These are phyloP conservation scores for Daedalea quercina DNA, from an alignment of 768 basidiomycete species.

Conservation along the genomic window DNA sequence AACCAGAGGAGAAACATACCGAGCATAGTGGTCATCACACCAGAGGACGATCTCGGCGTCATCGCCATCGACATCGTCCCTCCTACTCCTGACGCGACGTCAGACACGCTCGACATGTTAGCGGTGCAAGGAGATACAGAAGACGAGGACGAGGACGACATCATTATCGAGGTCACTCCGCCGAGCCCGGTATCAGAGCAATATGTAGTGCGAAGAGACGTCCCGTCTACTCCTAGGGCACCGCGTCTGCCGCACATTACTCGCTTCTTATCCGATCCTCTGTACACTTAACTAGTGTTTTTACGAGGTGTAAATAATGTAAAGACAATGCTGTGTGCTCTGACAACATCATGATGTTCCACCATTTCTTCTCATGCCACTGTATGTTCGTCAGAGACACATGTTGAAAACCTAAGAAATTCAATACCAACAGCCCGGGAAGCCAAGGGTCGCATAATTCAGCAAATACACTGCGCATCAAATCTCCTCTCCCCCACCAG, in stretches of 20 bases:
- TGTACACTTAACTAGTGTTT: slow-evolving; percentile 5
- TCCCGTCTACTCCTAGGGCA: neutral
- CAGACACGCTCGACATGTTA: too few species aligned
- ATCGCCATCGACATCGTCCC: too few species aligned
- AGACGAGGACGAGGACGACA: neutral
- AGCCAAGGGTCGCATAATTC: neutral
- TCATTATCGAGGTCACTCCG: neutral
- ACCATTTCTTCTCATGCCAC: neutral
- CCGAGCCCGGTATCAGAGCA: neutral
- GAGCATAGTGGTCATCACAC: too few species aligned
- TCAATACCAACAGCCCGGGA: too few species aligned
- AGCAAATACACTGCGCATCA: neutral
- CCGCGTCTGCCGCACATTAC: slow-evolving; percentile 6
- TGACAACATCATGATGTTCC: neutral
- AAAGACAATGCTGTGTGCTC: neutral
- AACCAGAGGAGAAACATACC: too few species aligned
- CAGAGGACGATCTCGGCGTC: too few species aligned
- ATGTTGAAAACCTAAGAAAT: too few species aligned
- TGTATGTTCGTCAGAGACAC: too few species aligned
- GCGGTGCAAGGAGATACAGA: too few species aligned
- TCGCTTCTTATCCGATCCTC: slow-evolving; percentile 3
- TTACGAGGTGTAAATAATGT: neutral
- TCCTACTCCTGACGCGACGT: too few species aligned
- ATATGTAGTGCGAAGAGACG: neutral
- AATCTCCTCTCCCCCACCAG: slow-evolving; percentile 11